Base-by-base conservation (phyloP, 257 asterid genomes). In the Solanum rostratum region DNA sequence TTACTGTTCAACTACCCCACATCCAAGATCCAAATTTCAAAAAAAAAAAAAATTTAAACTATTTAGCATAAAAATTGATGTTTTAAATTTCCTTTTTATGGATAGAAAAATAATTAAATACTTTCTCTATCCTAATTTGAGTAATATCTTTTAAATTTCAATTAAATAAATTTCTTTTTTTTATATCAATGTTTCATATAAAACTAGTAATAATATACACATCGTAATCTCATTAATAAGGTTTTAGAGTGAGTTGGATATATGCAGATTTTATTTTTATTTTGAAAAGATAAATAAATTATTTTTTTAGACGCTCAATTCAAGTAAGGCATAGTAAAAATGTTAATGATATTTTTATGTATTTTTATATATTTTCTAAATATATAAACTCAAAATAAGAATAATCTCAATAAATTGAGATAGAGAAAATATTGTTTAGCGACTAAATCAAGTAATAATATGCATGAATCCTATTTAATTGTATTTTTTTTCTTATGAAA, bases 1-100 rank as follows among this genome's bases (percentile, higher is more conserved):
- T 27, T 62, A 27, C 63, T 49, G 45, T 76, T 76, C 41, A 76
- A 76, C 45, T 16, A 49, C 82, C 62, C 82, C 63, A 76, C 82
- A 76, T 24, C 9, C 27, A 76, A 24, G 43, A 76, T 76, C 45
- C 45, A 76, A 76, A 49, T 7, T 49, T 49, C 10, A 9, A 46
- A 22, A 5, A 15, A 4, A 22, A 70, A 70, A 10, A 19, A 2
- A 8, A 24, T 15, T 69, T n/a, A n/a, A 33, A 70, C 33, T 20
- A 70, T 70, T 70, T 19, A 70, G 8, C 54, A 70, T 70, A 41
- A 39, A 20, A 20, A 18, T 33, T 66, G 7, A 30, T 66, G 46
- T 33, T 66, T 68, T 1, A 68, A 66, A 18, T 45, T 74, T 14
- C 59, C 0, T 22, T 7, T 70, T 33, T 1, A 45, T 73, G 33